Evolutionary conservation across 2,329 filamentous ascomycete genomes (phyloP).

Genomic region (Hypoxylon rubiginosum): DNA sequence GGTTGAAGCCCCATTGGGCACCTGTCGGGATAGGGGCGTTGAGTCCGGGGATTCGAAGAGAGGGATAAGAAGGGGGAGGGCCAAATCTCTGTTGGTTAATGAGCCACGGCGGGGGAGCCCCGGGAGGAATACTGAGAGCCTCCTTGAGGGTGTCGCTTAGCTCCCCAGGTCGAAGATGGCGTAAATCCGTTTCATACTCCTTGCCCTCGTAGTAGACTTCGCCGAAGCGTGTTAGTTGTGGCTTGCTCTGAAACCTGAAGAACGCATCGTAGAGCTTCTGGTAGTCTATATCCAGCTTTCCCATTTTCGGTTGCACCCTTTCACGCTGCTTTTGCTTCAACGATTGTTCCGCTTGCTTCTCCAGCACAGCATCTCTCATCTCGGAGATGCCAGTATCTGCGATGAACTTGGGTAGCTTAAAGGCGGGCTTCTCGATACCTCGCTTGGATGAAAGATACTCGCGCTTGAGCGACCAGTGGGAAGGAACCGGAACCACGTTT

Average conservation of each 20-base stretch:
- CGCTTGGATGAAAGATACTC: slow-evolving; percentile 98
- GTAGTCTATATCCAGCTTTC: slow-evolving; percentile 97
- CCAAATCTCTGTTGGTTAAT: slow-evolving; percentile 97
- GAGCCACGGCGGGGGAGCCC: slow-evolving; percentile 94
- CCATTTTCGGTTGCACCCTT: slow-evolving; percentile 94
- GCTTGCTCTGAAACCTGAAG: slow-evolving; percentile 97
- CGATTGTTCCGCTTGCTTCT: slow-evolving; percentile 92
- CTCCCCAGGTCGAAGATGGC: slow-evolving; percentile 90
- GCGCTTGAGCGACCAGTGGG: slow-evolving; percentile 95
- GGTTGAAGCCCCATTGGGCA: slow-evolving; percentile 93
- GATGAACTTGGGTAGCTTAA: slow-evolving; percentile 94
- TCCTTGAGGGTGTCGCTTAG: slow-evolving; percentile 91
- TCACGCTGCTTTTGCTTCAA: slow-evolving; percentile 97
- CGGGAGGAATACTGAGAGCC: slow-evolving; percentile 92
- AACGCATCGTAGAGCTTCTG: slow-evolving; percentile 98
- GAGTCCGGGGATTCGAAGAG: slow-evolving; percentile 92
- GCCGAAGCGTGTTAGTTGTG: slow-evolving; percentile 91
- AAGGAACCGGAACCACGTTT: slow-evolving; percentile 94
- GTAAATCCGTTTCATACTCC: slow-evolving; percentile 94
- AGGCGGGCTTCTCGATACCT: slow-evolving; percentile 95
- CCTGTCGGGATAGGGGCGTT: slow-evolving; percentile 93
- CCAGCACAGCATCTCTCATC: slow-evolving; percentile 96
- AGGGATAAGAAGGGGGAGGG: slow-evolving; percentile 93
- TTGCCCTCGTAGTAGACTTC: slow-evolving; percentile 99
- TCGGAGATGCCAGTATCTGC: slow-evolving; percentile 97